Evolutionary conservation across 176 grass and related monocot species (phyloP).

Genomic region (Raddia distichophylla): DNA sequence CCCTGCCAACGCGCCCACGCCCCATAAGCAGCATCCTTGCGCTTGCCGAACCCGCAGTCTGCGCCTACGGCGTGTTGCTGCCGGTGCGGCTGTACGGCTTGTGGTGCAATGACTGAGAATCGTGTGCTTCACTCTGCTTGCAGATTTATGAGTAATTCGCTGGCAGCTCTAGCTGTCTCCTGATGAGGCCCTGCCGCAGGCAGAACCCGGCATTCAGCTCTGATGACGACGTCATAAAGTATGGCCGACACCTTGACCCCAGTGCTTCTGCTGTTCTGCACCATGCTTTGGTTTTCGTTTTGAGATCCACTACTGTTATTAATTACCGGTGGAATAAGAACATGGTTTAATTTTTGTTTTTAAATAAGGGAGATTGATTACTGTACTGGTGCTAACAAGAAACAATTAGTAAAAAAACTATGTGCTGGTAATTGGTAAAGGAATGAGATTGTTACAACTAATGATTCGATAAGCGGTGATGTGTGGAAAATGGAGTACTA

Average conservation of each 20-base stretch:
- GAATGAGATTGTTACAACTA: neutral
- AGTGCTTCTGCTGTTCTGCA: neutral
- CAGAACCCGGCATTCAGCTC: neutral
- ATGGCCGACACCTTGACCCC: neutral
- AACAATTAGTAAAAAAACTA: neutral
- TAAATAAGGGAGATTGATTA: neutral
- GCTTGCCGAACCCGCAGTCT: too few relatives aligned
- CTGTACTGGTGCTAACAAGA: neutral
- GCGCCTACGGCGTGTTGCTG: too few relatives aligned
- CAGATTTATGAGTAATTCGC: slow-evolving; percentile 14
- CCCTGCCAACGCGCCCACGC: too few relatives aligned
- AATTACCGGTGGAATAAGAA: neutral
- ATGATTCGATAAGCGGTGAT: neutral
- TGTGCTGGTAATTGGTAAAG: neutral
- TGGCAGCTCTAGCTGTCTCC: neutral
- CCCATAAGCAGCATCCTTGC: too few relatives aligned
- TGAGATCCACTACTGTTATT: neutral
- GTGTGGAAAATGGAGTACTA: neutral
- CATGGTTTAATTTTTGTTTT: neutral
- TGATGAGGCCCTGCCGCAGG: neutral
- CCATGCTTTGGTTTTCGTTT: neutral
- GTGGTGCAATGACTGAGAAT: too few relatives aligned
- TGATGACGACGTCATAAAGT: slow-evolving; percentile 42
- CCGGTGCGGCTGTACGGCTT: too few relatives aligned
- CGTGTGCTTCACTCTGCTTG: too few relatives aligned